Evolutionary conservation across 257 asterid species (phyloP).

Genomic region (Penstemon newberryi): DNA sequence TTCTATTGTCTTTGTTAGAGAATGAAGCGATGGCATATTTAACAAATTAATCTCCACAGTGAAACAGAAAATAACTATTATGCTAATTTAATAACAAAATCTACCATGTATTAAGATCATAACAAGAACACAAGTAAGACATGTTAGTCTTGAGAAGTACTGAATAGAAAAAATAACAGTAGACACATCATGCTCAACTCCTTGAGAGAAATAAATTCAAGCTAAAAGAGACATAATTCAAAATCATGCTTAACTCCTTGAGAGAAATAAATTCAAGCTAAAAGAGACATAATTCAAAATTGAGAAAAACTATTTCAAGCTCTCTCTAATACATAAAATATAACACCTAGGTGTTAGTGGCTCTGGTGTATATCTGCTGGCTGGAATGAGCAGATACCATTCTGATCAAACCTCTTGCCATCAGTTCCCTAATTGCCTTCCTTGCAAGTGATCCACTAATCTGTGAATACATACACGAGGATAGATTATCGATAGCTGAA

Average conservation of each 20-base stretch:
- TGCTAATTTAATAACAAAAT: neutral
- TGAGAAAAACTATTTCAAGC: slow-evolving; percentile 20
- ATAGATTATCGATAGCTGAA: too few species aligned
- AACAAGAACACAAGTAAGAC: neutral
- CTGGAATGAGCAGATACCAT: slow-evolving; percentile 64
- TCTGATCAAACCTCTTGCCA: slow-evolving; percentile 58
- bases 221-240: slow-evolving; percentile 3
- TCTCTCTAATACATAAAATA: slow-evolving; percentile 8
- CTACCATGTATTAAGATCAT: neutral
- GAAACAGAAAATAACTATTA: too few species aligned
- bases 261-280: slow-evolving; percentile 18
- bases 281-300: slow-evolving; percentile 1
- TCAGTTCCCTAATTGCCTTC: slow-evolving; percentile 57
- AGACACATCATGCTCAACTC: neutral
- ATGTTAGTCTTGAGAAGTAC: neutral
- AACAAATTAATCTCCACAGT: too few species aligned
- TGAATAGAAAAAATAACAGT: neutral
- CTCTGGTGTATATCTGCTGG: slow-evolving; percentile 69
- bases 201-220: slow-evolving; percentile 14
- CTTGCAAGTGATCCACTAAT: slow-evolving; percentile 62
- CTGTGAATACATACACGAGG: slow-evolving; percentile 15
- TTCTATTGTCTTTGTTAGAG: too few species aligned
- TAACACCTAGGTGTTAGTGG: slow-evolving; percentile 48
- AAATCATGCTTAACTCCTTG: neutral
- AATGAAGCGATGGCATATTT: too few species aligned